These are phyloP conservation scores for Phytophthora pinifolia DNA, from an alignment of 352 stramenopile genomes.

Conservation along the genomic window DNA sequence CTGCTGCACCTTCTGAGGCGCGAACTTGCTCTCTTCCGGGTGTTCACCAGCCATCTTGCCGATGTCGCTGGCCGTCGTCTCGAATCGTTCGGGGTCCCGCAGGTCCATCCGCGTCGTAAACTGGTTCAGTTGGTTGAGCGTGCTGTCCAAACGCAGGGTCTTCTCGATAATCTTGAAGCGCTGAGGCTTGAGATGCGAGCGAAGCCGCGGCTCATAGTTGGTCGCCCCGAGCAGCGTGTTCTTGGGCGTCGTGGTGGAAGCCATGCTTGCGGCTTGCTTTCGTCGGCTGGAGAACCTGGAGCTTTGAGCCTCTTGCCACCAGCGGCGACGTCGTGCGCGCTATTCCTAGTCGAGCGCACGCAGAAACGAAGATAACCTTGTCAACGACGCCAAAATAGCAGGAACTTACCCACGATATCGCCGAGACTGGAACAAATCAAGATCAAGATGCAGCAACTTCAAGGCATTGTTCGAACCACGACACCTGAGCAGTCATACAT, in stretches of 20 bases:
- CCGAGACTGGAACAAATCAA: too few relatives aligned
- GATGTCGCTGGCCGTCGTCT: constrained; percentile 63
- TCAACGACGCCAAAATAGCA: constrained; percentile 10
- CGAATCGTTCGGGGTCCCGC: constrained; percentile 52
- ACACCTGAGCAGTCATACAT: constrained; percentile 5
- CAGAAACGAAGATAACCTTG: neutral
- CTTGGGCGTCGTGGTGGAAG: constrained; percentile 51
- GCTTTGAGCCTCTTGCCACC: constrained; percentile 15
- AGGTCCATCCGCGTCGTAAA: constrained; percentile 62
- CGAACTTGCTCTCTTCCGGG: constrained; percentile 72
- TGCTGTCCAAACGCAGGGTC: constrained; percentile 63
- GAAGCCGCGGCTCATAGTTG: constrained; percentile 69
- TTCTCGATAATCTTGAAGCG: constrained; percentile 74
- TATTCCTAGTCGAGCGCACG: constrained; percentile 27
- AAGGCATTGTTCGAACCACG: neutral
- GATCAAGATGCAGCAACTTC: too few relatives aligned
- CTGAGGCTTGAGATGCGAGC: constrained; percentile 76
- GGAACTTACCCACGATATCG: too few relatives aligned
- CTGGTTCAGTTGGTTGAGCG: constrained; percentile 58
- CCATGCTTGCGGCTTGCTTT: constrained; percentile 33
- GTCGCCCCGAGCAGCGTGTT: constrained; percentile 74
- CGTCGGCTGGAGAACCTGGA: constrained; percentile 10
- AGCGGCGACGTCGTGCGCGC: neutral
- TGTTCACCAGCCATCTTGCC: constrained; percentile 38
- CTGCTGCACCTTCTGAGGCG: constrained; percentile 75